Evolutionary conservation across 2,329 filamentous ascomycete genomes (phyloP).

Genomic region (Epicoccum nigrum): DNA sequence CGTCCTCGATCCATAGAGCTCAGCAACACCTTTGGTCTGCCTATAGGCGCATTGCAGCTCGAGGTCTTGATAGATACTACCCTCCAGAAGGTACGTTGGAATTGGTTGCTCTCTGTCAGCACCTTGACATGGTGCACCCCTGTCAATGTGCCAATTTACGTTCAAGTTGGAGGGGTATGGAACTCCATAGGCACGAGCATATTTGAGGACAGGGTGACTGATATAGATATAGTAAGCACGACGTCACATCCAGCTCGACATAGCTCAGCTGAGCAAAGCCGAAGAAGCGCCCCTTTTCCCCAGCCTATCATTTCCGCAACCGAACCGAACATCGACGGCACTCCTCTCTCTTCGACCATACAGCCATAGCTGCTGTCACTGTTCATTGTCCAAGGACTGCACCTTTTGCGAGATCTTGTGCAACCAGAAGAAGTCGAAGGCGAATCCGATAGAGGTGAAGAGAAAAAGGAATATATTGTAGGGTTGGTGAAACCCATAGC

Average conservation of each 20-base stretch:
- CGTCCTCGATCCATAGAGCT: conserved; percentile 27
- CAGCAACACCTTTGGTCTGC: conserved; percentile 15
- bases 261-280: conserved; percentile 17
- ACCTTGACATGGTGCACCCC: neutral
- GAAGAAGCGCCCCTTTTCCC: conserved; percentile 21
- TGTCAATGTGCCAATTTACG: conserved; percentile 11
- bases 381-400: conserved; percentile 2
- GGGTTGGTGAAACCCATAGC: conserved; percentile 15
- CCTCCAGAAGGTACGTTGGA: conserved; percentile 29
- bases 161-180: conserved; percentile 6
- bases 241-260: conserved; percentile 12
- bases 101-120: neutral
- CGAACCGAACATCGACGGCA: conserved; percentile 13
- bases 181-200: conserved; percentile 9
- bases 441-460: conserved; percentile 1
- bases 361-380: conserved; percentile 1
- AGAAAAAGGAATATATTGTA: conserved; percentile 8
- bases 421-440: conserved; percentile 10
- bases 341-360: neutral
- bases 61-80: neutral
- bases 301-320: conserved; percentile 14
- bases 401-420: conserved; percentile 14
- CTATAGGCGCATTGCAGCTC: conserved; percentile 17
- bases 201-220: conserved; percentile 35
- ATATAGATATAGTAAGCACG: conserved; percentile 32